Percentiles rank a stretch among this genome's conserved stretches.
These are phyloP conservation scores for Ploettnerulaceae sp. DNA, from an alignment of 2,329 filamentous ascomycete species.

Conservation along the genomic window DNA sequence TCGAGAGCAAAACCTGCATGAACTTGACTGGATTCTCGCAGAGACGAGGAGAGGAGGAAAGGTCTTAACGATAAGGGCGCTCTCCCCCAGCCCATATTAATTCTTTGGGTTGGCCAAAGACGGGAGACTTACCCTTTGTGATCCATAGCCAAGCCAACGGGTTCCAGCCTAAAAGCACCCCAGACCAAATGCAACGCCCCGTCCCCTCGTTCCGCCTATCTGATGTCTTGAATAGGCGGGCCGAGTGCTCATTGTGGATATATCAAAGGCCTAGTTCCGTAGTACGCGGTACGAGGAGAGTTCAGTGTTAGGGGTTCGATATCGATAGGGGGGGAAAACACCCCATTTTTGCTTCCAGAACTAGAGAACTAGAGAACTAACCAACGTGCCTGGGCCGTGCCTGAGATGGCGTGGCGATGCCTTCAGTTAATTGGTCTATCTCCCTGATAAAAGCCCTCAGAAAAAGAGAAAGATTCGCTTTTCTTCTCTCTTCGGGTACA, in stretches of 20 bases:
- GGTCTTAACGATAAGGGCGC: conserved; percentile 10
- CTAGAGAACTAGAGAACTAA: neutral
- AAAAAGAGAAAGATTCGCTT: too few relatives aligned
- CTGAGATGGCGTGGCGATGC: neutral
- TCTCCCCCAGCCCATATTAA: conserved; percentile 11
- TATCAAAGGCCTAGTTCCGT: conserved; percentile 8
- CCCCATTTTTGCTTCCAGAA: neutral
- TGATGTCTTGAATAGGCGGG: conserved; percentile 8
- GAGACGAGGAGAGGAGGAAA: neutral
- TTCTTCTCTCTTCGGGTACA: too few relatives aligned
- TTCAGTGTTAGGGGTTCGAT: too few relatives aligned
- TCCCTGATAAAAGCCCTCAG: too few relatives aligned
- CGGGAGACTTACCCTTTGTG: conserved; percentile 1
- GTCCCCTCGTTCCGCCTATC: conserved; percentile 8
- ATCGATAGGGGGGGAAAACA: neutral
- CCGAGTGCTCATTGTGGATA: conserved; percentile 11
- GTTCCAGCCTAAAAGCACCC: conserved; percentile 9
- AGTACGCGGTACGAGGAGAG: too few relatives aligned
- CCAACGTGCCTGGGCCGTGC: neutral
- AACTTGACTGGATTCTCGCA: neutral
- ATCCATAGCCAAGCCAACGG: conserved; percentile 8
- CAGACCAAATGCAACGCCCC: neutral
- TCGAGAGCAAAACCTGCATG: conserved; percentile 4
- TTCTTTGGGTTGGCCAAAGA: neutral
- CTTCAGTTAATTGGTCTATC: neutral